Evolutionary conservation across 2,329 filamentous ascomycete genomes (phyloP), one percentile per base, ranked within the genome.

Genomic region (Trichoderma atroviride): DNA sequence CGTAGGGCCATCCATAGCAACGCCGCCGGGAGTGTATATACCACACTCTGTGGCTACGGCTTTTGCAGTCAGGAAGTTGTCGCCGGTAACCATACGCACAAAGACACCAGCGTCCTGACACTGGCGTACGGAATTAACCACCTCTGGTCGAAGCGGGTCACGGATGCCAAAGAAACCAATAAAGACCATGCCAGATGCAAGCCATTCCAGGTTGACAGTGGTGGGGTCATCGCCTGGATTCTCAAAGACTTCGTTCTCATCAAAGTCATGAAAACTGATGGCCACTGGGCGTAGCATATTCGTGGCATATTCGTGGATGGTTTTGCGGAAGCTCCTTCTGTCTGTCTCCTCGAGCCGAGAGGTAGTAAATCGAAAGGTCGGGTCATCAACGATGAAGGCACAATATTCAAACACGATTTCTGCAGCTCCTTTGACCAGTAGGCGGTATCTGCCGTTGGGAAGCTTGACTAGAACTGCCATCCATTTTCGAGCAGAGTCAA

Each of bases 201-300:
- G 66, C 78, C 79, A 80, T 70, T 80, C 78, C 16, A 81, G 69
- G 40, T 80, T 79, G 22, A 79, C 73, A n/a, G 74, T 71, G 5
- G 77, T 77, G 1, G 77, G 77, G 9, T 79, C 77, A 37, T 81
- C 78, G 5, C 75, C 75, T 5, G 76, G 74, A 37, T 85, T 76
- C 11, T 87, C 90, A 64, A 90, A 85, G 27, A 84, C 85, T 31
- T 92, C 91, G 86, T 89, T 92, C 69, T 82, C 83, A 33, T 89
- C 85, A 70, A 92, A 93, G 72, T 96, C 92, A 57, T 87, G 86
- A 78, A 92, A 94, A 5, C 92, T 85, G 72, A 94, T 84, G 22
- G 88, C 91, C 66, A 95, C 93, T 0, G 91, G 93, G 59, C 92
- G 88, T 14, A 95, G 85, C 69, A 91, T 91, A 10, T 88, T 86